phyloP scores from a whole-genome alignment of 2,329 filamentous ascomycete genomes.

The Didymella sp. region DNA sequence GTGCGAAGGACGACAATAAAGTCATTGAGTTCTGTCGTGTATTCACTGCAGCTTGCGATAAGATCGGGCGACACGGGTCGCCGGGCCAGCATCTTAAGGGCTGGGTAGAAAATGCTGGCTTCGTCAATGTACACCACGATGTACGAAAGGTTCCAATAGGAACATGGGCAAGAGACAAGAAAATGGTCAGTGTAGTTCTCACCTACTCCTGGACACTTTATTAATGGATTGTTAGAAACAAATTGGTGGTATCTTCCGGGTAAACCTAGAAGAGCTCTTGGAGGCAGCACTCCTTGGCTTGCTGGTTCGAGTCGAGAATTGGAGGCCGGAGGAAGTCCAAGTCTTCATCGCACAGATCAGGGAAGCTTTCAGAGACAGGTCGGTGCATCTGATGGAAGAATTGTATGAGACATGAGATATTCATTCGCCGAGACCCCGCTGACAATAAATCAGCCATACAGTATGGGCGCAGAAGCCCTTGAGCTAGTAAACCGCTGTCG shows the following conservation, averaged over 20 bases:
- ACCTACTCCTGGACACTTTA: not conserved
- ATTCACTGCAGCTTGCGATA: conserved; percentile 8
- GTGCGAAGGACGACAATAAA: conserved; percentile 9
- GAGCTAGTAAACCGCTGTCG: not conserved
- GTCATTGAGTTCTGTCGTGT: conserved; percentile 14
- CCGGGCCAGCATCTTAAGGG: conserved; percentile 44
- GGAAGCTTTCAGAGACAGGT: conserved; percentile 35
- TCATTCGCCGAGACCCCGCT: not conserved
- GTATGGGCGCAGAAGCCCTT: conserved; percentile 11
- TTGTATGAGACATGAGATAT: conserved; percentile 23
- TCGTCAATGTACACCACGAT: conserved; percentile 51
- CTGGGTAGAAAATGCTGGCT: conserved; percentile 52
- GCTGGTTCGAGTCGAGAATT: conserved; percentile 40
- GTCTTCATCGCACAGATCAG: conserved; percentile 44
- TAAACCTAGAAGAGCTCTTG: conserved; percentile 9
- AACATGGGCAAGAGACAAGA: conserved; percentile 28
- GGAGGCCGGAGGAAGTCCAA: conserved; percentile 54
- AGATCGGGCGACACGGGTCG: conserved; percentile 19
- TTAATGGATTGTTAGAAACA: conserved; percentile 3
- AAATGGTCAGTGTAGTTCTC: conserved; percentile 20
- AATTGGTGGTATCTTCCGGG: conserved; percentile 10
- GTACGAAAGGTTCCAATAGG: conserved; percentile 26
- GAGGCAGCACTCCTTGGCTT: conserved; percentile 11
- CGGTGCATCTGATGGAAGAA: conserved; percentile 32
- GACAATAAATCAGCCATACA: not conserved